A percentile compares a stretch with the other conserved stretches of the same genome.
These are phyloP conservation scores for Coemansia sp. DNA, from an alignment of 192 early-diverging fungal species.

Conservation along the genomic window DNA sequence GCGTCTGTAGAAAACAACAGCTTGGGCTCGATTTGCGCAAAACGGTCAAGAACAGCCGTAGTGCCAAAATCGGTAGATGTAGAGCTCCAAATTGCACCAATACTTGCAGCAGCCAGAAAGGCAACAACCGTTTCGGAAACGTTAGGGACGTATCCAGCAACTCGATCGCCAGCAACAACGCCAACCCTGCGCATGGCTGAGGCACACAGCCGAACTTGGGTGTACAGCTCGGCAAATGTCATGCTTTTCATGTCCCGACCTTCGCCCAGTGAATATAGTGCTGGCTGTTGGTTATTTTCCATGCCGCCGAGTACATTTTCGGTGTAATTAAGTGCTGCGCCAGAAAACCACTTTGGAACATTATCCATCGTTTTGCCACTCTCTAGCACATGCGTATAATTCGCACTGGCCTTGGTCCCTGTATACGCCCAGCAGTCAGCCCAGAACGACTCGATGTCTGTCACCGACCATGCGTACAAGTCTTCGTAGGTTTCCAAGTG, in stretches of 20 bases:
- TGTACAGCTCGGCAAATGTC: slow-evolving; percentile 73
- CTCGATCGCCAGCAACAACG: slow-evolving; percentile 75
- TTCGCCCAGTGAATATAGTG: slow-evolving; percentile 55
- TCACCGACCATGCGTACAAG: slow-evolving; percentile 83
- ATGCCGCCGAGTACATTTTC: slow-evolving; percentile 77
- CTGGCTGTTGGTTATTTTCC: slow-evolving; percentile 38
- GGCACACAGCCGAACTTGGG: slow-evolving; percentile 67
- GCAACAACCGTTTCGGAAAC: slow-evolving; percentile 77
- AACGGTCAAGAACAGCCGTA: slow-evolving; percentile 88
- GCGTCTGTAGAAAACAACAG: slow-evolving; percentile 88
- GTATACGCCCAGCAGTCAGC: slow-evolving; percentile 77
- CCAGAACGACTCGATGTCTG: slow-evolving; percentile 81
- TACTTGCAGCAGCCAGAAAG: slow-evolving; percentile 74
- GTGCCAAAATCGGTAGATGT: slow-evolving; percentile 95
- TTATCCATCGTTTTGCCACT: slow-evolving; percentile 70
- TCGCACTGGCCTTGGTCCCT: slow-evolving; percentile 26
- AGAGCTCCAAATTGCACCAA: slow-evolving; percentile 94
- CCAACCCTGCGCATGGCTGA: slow-evolving; percentile 73
- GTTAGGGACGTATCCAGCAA: slow-evolving; percentile 90
- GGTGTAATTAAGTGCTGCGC: slow-evolving; percentile 83
- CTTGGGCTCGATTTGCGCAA: slow-evolving; percentile 88
- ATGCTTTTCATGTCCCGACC: slow-evolving; percentile 48
- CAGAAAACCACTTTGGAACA: slow-evolving; percentile 92
- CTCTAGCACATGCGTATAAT: slow-evolving; percentile 62
- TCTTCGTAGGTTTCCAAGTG: slow-evolving; percentile 61